Evolutionary conservation across 2,329 filamentous ascomycete species (phyloP).

Genomic region (Phialocephala subalpina): DNA sequence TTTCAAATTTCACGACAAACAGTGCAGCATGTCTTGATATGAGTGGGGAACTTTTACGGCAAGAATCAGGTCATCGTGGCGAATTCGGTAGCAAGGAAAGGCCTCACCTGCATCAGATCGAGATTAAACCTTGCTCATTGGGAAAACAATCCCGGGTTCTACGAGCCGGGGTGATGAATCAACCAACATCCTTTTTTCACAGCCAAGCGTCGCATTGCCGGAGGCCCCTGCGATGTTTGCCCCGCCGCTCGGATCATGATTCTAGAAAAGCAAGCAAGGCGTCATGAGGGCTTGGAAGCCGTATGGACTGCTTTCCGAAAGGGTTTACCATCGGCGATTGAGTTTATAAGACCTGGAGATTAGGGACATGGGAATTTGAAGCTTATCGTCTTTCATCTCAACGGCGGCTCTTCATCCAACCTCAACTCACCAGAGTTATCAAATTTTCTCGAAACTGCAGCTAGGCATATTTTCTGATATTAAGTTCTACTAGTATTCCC

Average conservation of each 20-base stretch:
- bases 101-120: not conserved
- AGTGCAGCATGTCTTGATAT: not conserved
- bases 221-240: not conserved
- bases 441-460: not conserved
- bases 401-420: too few species aligned
- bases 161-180: not conserved
- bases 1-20: not conserved
- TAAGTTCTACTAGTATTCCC: too few species aligned
- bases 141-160: not conserved
- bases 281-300: not conserved
- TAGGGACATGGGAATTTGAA: not conserved
- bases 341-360: not conserved
- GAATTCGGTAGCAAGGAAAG: not conserved
- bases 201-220: not conserved
- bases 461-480: not conserved
- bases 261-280: slow-evolving; percentile 11
- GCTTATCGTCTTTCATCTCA: not conserved
- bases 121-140: not conserved
- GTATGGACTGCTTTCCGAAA: not conserved
- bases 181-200: not conserved
- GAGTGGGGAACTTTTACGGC: not conserved
- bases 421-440: too few species aligned
- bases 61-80: slow-evolving; percentile 10
- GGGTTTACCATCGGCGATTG: not conserved
- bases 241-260: not conserved